phyloP scores from a whole-genome alignment of 768 basidiomycete species.

The Tulasnella sp. region DNA sequence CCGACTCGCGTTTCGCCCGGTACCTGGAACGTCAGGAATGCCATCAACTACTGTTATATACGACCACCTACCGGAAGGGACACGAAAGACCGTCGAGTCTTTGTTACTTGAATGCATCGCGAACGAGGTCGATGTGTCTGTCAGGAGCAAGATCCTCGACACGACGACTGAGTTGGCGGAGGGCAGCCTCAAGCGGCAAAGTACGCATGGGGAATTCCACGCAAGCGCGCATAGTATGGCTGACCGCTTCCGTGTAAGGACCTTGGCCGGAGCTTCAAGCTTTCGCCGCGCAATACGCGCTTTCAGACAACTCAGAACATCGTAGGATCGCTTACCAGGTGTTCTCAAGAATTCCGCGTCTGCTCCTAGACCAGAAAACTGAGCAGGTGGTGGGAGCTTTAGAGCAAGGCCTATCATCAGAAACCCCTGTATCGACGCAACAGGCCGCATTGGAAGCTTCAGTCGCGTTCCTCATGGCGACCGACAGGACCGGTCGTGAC shows the following conservation, averaged over 20 bases:
- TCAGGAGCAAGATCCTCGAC: conserved; percentile 62
- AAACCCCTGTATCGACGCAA: conserved; percentile 51
- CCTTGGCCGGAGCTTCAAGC: conserved; percentile 77
- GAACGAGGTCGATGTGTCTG: conserved; percentile 47
- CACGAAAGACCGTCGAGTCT: conserved; percentile 57
- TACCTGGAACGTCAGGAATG: conserved; percentile 24
- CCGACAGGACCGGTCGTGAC: conserved; percentile 49
- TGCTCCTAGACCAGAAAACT: conserved; percentile 65
- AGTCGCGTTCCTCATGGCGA: conserved; percentile 55
- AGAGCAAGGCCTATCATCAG: conserved; percentile 53
- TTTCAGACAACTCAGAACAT: conserved; percentile 13
- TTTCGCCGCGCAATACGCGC: conserved; percentile 41
- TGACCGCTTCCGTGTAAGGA: no score
- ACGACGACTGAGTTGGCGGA: conserved; percentile 68
- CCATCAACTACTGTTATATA: conserved; percentile 49
- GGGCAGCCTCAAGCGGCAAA: conserved; percentile 60
- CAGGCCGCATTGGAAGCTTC: conserved; percentile 62
- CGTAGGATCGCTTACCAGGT: conserved; percentile 58
- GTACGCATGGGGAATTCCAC: no score
- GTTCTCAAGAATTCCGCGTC: conserved; percentile 49
- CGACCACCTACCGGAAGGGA: conserved; percentile 60
- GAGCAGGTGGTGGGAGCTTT: conserved; percentile 59
- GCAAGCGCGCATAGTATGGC: no score
- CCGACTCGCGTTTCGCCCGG: conserved; percentile 60
- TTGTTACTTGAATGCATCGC: conserved; percentile 59